Evolutionary conservation across 1,284 basidiomycete genomes (phyloP).

Genomic region (Moniliella sp.): DNA sequence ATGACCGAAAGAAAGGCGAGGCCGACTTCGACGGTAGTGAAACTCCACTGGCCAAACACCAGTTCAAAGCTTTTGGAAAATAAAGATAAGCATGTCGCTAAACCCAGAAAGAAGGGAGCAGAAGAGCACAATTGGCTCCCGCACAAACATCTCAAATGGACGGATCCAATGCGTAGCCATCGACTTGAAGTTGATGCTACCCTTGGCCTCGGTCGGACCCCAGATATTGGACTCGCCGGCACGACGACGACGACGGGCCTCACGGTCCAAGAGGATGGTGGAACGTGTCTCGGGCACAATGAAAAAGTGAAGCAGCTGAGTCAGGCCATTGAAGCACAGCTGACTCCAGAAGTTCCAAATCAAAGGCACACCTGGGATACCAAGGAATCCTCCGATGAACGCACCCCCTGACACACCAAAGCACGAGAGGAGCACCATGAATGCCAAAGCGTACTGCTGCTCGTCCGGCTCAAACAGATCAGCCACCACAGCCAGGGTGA

Average conservation of each 20-base stretch:
- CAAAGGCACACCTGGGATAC: slow-evolving; percentile 6
- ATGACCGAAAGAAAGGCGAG: slow-evolving; percentile 34
- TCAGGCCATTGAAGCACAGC: slow-evolving; percentile 36
- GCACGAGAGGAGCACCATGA: slow-evolving; percentile 30
- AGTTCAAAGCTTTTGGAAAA: slow-evolving; percentile 35
- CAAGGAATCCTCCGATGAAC: slow-evolving; percentile 22
- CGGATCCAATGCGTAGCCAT: slow-evolving; percentile 31
- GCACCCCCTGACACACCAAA: slow-evolving; percentile 21
- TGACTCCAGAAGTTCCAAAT: slow-evolving; percentile 36
- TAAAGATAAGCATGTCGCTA: slow-evolving; percentile 35
- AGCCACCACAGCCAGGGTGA: slow-evolving; percentile 36
- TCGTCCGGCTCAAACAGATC: slow-evolving; percentile 29
- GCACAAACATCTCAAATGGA: slow-evolving; percentile 33
- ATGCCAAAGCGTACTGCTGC: slow-evolving; percentile 31
- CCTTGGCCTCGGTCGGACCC: slow-evolving; percentile 34
- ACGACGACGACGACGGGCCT: slow-evolving; percentile 33
- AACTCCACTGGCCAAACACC: slow-evolving; percentile 36
- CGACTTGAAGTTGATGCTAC: slow-evolving; percentile 30
- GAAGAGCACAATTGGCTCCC: slow-evolving; percentile 36
- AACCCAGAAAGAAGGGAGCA: slow-evolving; percentile 35
- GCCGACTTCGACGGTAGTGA: slow-evolving; percentile 27
- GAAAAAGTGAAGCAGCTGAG: slow-evolving; percentile 29
- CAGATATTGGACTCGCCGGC: slow-evolving; percentile 30
- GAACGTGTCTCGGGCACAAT: slow-evolving; percentile 36
- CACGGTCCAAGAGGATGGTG: slow-evolving; percentile 35